Conservation (phyloP, 805 yeast genomes). For the Candida andamanensis region DNA sequence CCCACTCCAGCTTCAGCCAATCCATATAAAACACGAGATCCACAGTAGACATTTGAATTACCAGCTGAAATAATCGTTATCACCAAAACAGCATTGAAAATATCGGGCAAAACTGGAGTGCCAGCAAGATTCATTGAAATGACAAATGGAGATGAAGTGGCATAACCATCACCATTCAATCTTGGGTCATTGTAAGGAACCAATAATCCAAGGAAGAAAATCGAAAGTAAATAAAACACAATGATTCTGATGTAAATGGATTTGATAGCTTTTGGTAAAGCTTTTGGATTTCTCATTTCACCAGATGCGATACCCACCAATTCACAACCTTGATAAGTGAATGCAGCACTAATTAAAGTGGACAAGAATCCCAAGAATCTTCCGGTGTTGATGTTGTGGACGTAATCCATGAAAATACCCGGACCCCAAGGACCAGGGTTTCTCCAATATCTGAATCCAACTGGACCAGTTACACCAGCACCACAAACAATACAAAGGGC, state of each 20-base stretch:
- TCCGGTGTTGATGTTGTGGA: slow-evolving; percentile 41
- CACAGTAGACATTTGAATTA: slow-evolving; percentile 68
- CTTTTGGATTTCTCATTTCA: slow-evolving; percentile 64
- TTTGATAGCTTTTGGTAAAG: slow-evolving; percentile 68
- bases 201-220: slow-evolving; percentile 64
- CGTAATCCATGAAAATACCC: slow-evolving; percentile 47
- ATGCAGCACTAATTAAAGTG: slow-evolving; percentile 68
- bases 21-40: slow-evolving; percentile 64
- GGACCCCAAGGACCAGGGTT: slow-evolving; percentile 74
- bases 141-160: slow-evolving; percentile 63
- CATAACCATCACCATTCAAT: slow-evolving; percentile 37
- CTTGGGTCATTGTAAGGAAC: slow-evolving; percentile 65
- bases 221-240: slow-evolving; percentile 58
- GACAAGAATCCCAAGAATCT: slow-evolving; percentile 67
- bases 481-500: slow-evolving; percentile 71
- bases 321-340: slow-evolving; percentile 78
- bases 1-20: slow-evolving; percentile 57
- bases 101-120: slow-evolving; percentile 59
- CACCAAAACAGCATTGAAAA: slow-evolving; percentile 68
- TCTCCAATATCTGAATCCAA: slow-evolving; percentile 80
- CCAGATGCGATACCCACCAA: slow-evolving; percentile 72
- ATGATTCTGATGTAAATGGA: slow-evolving; percentile 64
- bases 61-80: slow-evolving; percentile 72
- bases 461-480: slow-evolving; percentile 63
- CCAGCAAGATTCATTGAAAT: slow-evolving; percentile 68